Evolutionary conservation across 1,284 basidiomycete species (phyloP).

Genomic region (Coniferiporia sulphurascens): DNA sequence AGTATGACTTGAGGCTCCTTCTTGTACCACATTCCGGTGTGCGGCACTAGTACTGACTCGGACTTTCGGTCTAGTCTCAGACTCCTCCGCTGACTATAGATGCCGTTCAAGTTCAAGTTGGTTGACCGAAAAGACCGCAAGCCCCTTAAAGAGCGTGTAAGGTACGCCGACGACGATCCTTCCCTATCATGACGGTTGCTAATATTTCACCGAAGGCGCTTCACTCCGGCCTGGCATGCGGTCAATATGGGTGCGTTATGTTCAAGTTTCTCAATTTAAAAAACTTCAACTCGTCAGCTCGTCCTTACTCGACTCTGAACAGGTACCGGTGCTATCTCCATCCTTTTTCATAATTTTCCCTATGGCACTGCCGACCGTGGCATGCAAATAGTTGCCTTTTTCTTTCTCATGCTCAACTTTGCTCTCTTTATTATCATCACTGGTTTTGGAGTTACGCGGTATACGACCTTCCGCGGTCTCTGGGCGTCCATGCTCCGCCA

Average conservation of each 20-base stretch:
- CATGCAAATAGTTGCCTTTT: conserved; percentile 41
- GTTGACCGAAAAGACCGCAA: background rate
- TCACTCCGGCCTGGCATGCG: conserved; percentile 7
- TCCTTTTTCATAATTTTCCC: conserved; percentile 49
- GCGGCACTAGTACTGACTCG: too few relatives aligned
- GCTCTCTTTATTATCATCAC: conserved; percentile 55
- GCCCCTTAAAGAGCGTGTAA: conserved; percentile 2
- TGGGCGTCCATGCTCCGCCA: conserved; percentile 55
- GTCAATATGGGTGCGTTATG: conserved; percentile 4
- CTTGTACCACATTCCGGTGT: too few relatives aligned
- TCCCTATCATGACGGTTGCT: background rate
- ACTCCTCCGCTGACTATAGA: background rate
- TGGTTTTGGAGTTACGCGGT: conserved; percentile 43
- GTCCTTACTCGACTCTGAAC: background rate
- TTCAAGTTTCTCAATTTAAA: background rate
- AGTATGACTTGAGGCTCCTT: too few relatives aligned
- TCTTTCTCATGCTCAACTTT: conserved; percentile 66
- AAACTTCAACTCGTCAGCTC: background rate
- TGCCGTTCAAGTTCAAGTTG: background rate
- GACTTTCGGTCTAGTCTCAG: background rate
- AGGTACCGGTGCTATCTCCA: conserved; percentile 55
- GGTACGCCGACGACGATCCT: background rate
- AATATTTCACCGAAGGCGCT: background rate
- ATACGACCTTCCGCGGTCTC: conserved; percentile 49
- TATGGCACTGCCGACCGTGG: conserved; percentile 38